These are phyloP conservation scores for Cyclotella distinguenda DNA, from an alignment of 108 stramenopile genomes.

Conservation along the genomic window DNA sequence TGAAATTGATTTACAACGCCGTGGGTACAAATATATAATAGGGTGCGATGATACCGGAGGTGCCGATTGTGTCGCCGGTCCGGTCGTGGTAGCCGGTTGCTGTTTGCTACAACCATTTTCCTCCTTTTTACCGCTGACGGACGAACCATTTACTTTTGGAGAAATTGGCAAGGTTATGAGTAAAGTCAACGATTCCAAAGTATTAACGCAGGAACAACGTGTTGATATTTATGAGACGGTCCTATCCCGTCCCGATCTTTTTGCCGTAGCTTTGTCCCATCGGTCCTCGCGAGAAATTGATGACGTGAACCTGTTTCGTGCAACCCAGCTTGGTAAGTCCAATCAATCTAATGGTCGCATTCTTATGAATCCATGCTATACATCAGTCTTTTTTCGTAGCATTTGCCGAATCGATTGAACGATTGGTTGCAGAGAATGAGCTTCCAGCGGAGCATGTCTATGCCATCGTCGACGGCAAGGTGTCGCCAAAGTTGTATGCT, in stretches of 20 bases:
- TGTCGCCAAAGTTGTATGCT: constrained; percentile 57
- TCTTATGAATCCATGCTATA: no score
- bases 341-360: not conserved
- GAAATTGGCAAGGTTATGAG: constrained; percentile 21
- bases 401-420: constrained; percentile 73
- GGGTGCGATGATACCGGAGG: constrained; percentile 80
- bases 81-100: constrained; percentile 70
- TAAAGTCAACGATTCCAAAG: constrained; percentile 69
- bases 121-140: constrained; percentile 4
- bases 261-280: constrained; percentile 45
- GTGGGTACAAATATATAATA: constrained; percentile 53
- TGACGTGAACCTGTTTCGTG: constrained; percentile 46
- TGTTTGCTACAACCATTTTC: constrained; percentile 44
- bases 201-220: constrained; percentile 40
- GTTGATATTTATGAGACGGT: constrained; percentile 59
- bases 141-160: not conserved
- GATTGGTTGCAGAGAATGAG: constrained; percentile 37
- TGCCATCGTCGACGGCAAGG: constrained; percentile 75
- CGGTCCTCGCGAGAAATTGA: constrained; percentile 60
- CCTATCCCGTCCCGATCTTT: constrained; percentile 43
- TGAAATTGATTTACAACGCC: constrained; percentile 29
- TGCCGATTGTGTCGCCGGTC: constrained; percentile 76
- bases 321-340: constrained; percentile 37
- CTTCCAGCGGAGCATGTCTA: constrained; percentile 41
- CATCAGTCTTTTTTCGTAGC: constrained; percentile 16